Evolutionary conservation across 2,329 filamentous ascomycete genomes (phyloP), one percentile per base, ranked within the genome.

Genomic region (Penicillium sp.): DNA sequence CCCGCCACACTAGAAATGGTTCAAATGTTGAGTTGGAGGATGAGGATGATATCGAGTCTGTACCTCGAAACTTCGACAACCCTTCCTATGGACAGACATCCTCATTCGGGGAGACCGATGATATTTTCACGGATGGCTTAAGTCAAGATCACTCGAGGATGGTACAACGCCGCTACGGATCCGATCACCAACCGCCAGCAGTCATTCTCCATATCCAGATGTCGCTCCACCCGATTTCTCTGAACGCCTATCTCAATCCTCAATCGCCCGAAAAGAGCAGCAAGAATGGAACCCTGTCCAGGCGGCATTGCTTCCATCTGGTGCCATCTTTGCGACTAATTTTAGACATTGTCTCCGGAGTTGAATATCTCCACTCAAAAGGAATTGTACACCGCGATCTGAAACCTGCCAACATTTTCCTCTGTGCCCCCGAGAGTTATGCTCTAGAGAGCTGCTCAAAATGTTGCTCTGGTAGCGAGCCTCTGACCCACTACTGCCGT

Each of bases 401-500:
- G 22, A 90, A 90, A 65, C 87, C 87, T 0, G 84, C 82, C 3
- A 90, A 90, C 62, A 83, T 90, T 27, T 88, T 90, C 70, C 74
- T 90, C 0, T 83, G 82, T 2, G 74, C 76, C 1, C 70, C 78
- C 4, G 79, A 81, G 19, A 79, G 76, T 21, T 74, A 81, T n/a
- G 73, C 82, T 44, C 65, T 82, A 1, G 73, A 76, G 1, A 69
- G 63, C 1, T 86, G 84, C 62, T 62, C 65, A 10, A 63, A 75
- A 1, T 88, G 84, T 57, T 62, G 65, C 29, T 58, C 52, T 9
- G 61, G 65, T 7, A 57, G 67, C 9, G 66, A 66, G 2, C 56
- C 65, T 2, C 63, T 66, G 4, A 55, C 63, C 22, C 64, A 78
- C 14, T 82, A 81, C 57, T 73, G 85, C 31, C 82, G 80, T 39